These are phyloP conservation scores for Neofusicoccum kwambonambiense DNA, from an alignment of 2,329 filamentous ascomycete genomes.

Conservation along the genomic window DNA sequence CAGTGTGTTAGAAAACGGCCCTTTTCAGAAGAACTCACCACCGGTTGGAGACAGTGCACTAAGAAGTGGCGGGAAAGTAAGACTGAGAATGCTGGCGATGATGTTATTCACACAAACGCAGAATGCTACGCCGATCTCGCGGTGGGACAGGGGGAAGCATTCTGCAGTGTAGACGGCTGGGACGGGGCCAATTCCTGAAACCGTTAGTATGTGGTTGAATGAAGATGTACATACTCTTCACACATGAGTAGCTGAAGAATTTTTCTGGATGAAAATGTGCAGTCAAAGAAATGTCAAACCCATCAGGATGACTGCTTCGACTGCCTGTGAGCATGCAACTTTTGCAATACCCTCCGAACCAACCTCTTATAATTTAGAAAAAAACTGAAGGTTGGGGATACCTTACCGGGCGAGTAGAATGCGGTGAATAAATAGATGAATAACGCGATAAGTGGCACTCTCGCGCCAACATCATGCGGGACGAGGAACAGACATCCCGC, in stretches of 20 bases:
- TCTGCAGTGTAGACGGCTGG: constrained; percentile 69
- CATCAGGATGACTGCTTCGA: no score
- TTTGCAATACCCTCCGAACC: no score
- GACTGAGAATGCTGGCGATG: constrained; percentile 57
- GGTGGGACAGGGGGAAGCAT: constrained; percentile 68
- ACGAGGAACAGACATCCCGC: constrained; percentile 51
- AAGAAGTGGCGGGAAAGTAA: constrained; percentile 62
- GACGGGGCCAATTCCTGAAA: constrained; percentile 51
- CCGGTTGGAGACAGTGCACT: constrained; percentile 50
- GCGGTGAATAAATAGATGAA: constrained; percentile 59
- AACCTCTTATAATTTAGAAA: no score
- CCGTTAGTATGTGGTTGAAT: no score
- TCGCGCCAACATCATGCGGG: constrained; percentile 46
- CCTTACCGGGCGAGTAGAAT: constrained; percentile 40
- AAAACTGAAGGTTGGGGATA: no score
- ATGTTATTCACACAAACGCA: constrained; percentile 66
- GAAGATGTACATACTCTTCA: neutral
- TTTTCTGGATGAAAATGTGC: no score
- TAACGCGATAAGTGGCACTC: constrained; percentile 52
- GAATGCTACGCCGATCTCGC: constrained; percentile 70
- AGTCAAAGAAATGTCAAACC: no score
- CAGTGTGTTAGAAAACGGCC: no score
- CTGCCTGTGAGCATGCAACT: no score
- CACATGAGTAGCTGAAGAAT: no score
- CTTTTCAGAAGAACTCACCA: no score